Conservation (phyloP, 1,284 basidiomycete genomes). For the Marasmius fiardii region DNA sequence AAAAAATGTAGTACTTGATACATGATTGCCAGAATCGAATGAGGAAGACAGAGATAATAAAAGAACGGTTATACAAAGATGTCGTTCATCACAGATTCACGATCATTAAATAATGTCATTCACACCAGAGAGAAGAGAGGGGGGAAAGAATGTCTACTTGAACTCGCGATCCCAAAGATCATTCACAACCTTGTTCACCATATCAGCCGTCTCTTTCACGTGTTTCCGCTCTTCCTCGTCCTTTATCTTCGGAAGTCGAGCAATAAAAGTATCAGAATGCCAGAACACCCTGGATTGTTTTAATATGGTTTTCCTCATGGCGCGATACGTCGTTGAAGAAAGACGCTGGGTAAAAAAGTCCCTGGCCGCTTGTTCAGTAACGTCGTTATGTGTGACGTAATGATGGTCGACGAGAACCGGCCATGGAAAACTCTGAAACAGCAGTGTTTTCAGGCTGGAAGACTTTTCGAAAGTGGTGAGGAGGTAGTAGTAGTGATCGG, state of each 20-base stretch:
- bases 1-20: too few relatives aligned
- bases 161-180: not conserved
- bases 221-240: not conserved
- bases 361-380: not conserved
- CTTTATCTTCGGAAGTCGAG: not conserved
- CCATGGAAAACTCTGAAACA: not conserved
- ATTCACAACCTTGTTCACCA: not conserved
- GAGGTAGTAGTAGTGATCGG: not conserved
- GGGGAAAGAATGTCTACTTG: not conserved
- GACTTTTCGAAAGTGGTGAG: not conserved
- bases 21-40: too few relatives aligned
- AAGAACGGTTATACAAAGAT: too few relatives aligned
- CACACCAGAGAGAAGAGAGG: too few relatives aligned
- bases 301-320: not conserved
- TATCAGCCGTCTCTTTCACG: not conserved
- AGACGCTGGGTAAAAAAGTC: not conserved
- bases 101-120: too few relatives aligned
- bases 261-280: not conserved
- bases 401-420: not conserved
- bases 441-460: not conserved
- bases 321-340: not conserved
- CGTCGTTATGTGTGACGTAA: not conserved
- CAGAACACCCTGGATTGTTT: not conserved
- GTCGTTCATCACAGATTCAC: too few relatives aligned
- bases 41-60: too few relatives aligned